Base-by-base conservation (phyloP, 768 basidiomycete genomes). In the Austroboletus festivus region DNA sequence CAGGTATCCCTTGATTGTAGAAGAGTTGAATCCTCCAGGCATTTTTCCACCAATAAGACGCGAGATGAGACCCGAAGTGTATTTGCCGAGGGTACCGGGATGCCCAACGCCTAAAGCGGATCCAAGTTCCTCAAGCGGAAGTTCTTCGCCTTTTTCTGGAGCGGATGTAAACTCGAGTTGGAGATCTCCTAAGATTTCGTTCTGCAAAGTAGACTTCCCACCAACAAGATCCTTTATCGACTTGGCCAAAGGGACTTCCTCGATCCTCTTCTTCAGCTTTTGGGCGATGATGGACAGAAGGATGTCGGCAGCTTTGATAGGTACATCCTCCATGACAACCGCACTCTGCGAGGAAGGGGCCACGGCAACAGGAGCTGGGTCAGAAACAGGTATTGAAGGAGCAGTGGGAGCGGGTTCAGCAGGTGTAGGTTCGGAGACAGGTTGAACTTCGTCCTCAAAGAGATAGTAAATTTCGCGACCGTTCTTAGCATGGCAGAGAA, bases 141-240 rank as follows among this genome's bases (percentile, higher is more conserved):
- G 79, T 60, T 99, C 96, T 68, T 99, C 96, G 10, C 90, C 93
- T 74, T 98, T 99, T 74, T 99, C 96, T 0, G 96, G 96, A 1
- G 95, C 92, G 8, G 91, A 89, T 4, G 84, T 61, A 67, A 99
- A 99, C 67, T 99, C 96, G 59, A 91, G 82, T 63, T 96, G 93
- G 33, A 99, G 78, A 64, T 98, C 96, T 40, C 96, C 96, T 38
- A 99, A 74, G 53, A 99, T 97, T 68, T 99, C 96, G 67, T 99
- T 99, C 71, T 98, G 96, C 50, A 99, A 76, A 0, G 96, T 99
- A 16, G 95, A 98, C 71, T 99, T 99, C 55, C 96, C 96, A 23
- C 93, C 93, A 39, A 96, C 94, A 47, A 99, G 86, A 60, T 99
- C 96, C 70, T 99, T 98, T 76, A 99, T 93, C 0, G 93, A 87